A percentile compares a stretch with the other conserved stretches of the same genome.
Conservation (phyloP, 2,329 filamentous ascomycete genomes). For the Chalara sp. region DNA sequence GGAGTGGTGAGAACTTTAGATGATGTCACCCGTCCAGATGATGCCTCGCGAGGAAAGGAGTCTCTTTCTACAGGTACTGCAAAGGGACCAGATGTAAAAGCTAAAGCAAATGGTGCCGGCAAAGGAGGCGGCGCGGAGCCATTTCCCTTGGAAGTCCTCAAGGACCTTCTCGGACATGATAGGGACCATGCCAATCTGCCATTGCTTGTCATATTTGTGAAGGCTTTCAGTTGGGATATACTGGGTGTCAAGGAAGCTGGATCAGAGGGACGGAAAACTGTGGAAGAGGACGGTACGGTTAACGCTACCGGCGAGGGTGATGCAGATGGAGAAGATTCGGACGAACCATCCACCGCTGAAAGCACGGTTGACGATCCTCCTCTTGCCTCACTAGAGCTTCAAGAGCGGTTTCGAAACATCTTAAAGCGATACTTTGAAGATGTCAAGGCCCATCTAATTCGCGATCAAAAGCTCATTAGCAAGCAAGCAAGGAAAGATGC, state of each 20-base stretch:
- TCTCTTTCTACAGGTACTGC: conserved; percentile 36
- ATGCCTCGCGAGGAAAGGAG: conserved; percentile 48
- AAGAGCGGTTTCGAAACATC: conserved; percentile 80
- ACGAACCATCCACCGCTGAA: conserved; percentile 39
- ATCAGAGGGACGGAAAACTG: conserved; percentile 73
- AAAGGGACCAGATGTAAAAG: conserved; percentile 57
- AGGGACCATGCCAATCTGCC: conserved; percentile 88
- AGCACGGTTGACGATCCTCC: conserved; percentile 57
- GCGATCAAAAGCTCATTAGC: conserved; percentile 86
- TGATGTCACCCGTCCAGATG: conserved; percentile 55
- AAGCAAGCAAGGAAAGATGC: conserved; percentile 90
- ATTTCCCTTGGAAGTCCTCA: conserved; percentile 94
- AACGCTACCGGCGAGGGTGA: conserved; percentile 38
- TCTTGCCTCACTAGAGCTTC: conserved; percentile 68
- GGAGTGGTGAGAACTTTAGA: conserved; percentile 77
- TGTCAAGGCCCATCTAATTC: conserved; percentile 78
- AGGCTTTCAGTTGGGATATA: conserved; percentile 93
- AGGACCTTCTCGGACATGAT: conserved; percentile 90
- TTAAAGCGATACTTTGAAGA: conserved; percentile 87
- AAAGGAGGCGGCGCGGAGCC: conserved; percentile 72
- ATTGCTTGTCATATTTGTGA: conserved; percentile 89
- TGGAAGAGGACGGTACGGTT: conserved; percentile 72
- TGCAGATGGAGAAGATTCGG: conserved; percentile 36
- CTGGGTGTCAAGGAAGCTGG: conserved; percentile 68
- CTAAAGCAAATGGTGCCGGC: conserved; percentile 45